Evolutionary conservation across 768 basidiomycete species (phyloP), one percentile per base, ranked within the genome.

Genomic region (Termitomyces sp.): DNA sequence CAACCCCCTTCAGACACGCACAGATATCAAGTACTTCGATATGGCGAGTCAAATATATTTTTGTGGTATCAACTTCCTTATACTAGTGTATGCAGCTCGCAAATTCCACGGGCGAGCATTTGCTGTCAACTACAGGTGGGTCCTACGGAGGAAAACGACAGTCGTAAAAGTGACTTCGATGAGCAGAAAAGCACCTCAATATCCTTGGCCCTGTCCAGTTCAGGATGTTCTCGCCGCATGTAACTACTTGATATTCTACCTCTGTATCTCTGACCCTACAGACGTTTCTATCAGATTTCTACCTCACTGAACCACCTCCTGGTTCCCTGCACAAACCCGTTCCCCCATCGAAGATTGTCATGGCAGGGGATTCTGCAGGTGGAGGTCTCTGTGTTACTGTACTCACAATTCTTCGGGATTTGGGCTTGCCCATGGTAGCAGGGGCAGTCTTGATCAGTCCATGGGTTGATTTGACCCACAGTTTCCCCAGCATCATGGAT

Each of bases 401-500:
- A 22, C 32, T 47, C 10, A 81, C 85, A 25, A 70, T 84, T 31
- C 71, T 93, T 10, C 78, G 91, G 22, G 91, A 94, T 63, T 70
- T 85, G 48, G 84, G 82, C 5, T 62, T 89, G 7, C 84, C 87
- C 1, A 70, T 82, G 63, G 89, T 91, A 3, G 84, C 88, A 1
- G 91, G 89, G 1, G 88, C 85, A 0, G 82, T 89, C 3, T 72
- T 92, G 22, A 88, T 92, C 59, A 87, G 84, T 53, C 91, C 91
- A 2, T 92, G 91, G 85, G 82, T 87, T 12, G 90, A 93, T 66
- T 72, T 94, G n/a, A 92, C 89, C 0, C 91, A 93, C 63, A 87
- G 83, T 49, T 91, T 94, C 64, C 87, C 88, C 0, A 86, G 84
- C 60, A 82, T 90, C 36, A 78, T 89, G 72, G 60, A 77, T 15